Percentiles rank a stretch among this genome's conserved stretches.
Evolutionary conservation across 78 protist genomes (phyloP).

Genomic region (Dictyostelium discoideum): dicty_2.7 NC_007090.3:168001-168500

Average conservation of each 20-base stretch:
- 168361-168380: background rate
- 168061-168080: background rate
- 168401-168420: background rate
- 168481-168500: background rate
- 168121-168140: background rate
- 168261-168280: background rate
- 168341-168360: background rate
- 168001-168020: constrained; percentile 8
- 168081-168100: background rate
- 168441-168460: background rate
- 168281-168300: constrained; percentile 14
- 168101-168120: background rate
- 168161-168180: constrained; percentile 11
- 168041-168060: background rate
- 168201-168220: background rate
- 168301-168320: background rate
- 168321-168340: background rate
- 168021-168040: constrained; percentile 18
- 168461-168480: background rate
- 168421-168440: background rate
- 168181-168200: background rate
- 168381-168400: background rate
- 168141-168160: background rate
- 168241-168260: background rate
- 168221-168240: background rate